A percentile compares a stretch with the other conserved stretches of the same genome.
phyloP scores from a whole-genome alignment of 1,284 basidiomycete species.

The Papiliotrema fonsecae region DNA sequence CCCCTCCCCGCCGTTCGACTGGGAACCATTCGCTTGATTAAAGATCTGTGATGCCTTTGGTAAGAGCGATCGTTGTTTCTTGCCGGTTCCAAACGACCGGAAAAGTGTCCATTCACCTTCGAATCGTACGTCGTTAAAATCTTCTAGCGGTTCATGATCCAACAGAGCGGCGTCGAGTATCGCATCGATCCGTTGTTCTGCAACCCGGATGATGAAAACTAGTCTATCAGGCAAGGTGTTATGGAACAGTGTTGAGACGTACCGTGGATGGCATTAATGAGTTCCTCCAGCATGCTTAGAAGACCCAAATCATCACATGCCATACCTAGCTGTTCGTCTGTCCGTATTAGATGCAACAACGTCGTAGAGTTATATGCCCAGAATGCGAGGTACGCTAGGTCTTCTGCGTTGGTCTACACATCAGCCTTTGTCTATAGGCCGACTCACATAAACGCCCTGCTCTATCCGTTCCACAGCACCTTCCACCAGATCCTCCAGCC shows the following conservation, averaged over 20 bases:
- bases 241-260: background rate
- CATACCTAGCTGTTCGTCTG: constrained; percentile 68
- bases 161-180: constrained; percentile 78
- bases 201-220: constrained; percentile 93
- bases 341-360: constrained; percentile 83
- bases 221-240: constrained; percentile 7
- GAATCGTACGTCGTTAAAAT: constrained; percentile 78
- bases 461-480: constrained; percentile 89
- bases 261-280: constrained; percentile 90
- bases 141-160: constrained; percentile 73
- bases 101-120: constrained; percentile 95
- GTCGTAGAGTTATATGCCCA: constrained; percentile 91
- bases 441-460: constrained; percentile 78
- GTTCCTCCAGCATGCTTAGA: constrained; percentile 55
- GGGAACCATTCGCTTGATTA: constrained; percentile 22
- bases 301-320: constrained; percentile 75
- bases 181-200: constrained; percentile 81
- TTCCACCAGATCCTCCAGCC: constrained; percentile 87
- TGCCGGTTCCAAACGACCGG: constrained; percentile 61
- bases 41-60: constrained; percentile 44
- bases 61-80: constrained; percentile 56
- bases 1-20: constrained; percentile 1
- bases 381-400: constrained; percentile 80
- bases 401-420: constrained; percentile 67
- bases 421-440: background rate